These are phyloP conservation scores for Zhuliangozyma blackwelliae DNA, from an alignment of 1,139 yeast genomes.

Conservation along the genomic window DNA sequence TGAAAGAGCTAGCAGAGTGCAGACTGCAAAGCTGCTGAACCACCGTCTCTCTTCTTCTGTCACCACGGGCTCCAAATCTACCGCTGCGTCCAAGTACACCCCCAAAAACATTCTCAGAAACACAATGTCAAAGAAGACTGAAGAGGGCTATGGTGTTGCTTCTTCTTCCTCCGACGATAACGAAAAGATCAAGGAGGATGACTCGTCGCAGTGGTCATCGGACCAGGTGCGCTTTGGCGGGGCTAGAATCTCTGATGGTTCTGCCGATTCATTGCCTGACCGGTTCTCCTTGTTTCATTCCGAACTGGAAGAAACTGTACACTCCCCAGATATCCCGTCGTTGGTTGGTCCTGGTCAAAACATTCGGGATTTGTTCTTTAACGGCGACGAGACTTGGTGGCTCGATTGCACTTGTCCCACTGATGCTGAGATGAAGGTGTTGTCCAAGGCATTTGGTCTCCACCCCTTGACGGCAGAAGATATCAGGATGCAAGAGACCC, in stretches of 20 bases:
- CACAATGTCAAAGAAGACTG: no score
- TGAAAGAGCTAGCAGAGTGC: no score
- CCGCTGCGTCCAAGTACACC: constrained; percentile 40
- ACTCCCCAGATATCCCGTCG: constrained; percentile 81
- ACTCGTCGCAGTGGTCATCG: not conserved
- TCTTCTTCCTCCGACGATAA: not conserved
- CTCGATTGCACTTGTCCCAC: constrained; percentile 48
- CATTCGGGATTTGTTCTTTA: constrained; percentile 55
- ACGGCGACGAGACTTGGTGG: constrained; percentile 67
- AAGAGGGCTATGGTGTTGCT: no score
- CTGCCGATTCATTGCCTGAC: constrained; percentile 47
- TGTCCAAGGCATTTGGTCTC: constrained; percentile 60
- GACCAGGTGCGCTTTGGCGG: constrained; percentile 22
- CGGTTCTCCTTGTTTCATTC: constrained; percentile 81
- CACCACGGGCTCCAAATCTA: not conserved
- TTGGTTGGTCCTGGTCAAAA: constrained; percentile 62
- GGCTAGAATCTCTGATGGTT: constrained; percentile 9
- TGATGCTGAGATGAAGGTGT: no score
- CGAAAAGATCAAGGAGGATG: constrained; percentile 5
- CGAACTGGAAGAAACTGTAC: constrained; percentile 80
- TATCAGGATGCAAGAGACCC: constrained; percentile 76
- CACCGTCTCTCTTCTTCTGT: no score
- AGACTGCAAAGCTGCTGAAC: no score
- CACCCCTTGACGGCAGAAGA: constrained; percentile 83
- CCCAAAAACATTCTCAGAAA: constrained; percentile 37